Evolutionary conservation across 768 basidiomycete genomes (phyloP).

Genomic region (Lactarius akahatsu): DNA sequence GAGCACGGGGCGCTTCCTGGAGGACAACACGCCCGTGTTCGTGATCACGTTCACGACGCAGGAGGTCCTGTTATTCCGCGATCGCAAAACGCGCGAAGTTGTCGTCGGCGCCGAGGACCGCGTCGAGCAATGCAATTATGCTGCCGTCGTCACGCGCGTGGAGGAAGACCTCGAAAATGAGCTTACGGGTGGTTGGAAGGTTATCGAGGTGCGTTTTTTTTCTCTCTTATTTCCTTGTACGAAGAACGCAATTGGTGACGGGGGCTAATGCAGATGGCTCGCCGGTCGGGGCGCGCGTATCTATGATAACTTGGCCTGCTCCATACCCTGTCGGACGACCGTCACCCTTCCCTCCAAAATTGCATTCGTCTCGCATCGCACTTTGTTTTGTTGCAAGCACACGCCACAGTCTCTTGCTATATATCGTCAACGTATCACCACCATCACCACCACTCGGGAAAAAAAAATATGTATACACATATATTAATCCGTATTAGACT

Average conservation of each 20-base stretch:
- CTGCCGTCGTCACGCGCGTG: conserved; percentile 84
- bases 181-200: conserved; percentile 97
- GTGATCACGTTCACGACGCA: conserved; percentile 91
- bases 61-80: conserved; percentile 89
- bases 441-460: conserved; percentile 20
- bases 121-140: conserved; percentile 93
- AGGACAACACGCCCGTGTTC: conserved; percentile 87
- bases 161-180: conserved; percentile 89
- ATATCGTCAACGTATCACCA: conserved; percentile 9
- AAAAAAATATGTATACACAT: conserved; percentile 23
- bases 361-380: conserved; percentile 14
- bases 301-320: conserved; percentile 34
- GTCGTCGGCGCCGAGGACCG: conserved; percentile 83
- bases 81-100: conserved; percentile 85
- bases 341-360: background rate
- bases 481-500: conserved; percentile 24
- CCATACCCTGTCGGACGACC: background rate
- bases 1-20: conserved; percentile 82
- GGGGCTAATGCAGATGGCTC: conserved; percentile 45
- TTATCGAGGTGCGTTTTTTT: conserved; percentile 73
- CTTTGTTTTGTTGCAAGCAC: conserved; percentile 19
- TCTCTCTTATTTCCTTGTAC: background rate
- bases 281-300: conserved; percentile 51
- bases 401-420: conserved; percentile 2
- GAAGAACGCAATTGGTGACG: conserved; percentile 14